Conservation (phyloP, 306 rosid genomes). For the Rosa rugosa region DNA sequence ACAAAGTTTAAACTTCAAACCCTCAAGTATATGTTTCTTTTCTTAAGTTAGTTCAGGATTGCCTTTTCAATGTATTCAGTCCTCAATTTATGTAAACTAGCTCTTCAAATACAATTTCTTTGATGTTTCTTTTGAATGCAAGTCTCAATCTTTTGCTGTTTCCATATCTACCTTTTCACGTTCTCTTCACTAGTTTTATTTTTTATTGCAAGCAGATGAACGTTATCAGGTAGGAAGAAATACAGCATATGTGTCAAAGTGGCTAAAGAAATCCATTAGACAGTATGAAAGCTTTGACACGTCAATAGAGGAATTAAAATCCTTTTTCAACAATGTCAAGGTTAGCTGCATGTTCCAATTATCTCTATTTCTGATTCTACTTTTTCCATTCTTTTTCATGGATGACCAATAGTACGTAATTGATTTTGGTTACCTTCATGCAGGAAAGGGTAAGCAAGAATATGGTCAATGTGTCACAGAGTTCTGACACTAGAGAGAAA, state of each 20-base stretch:
- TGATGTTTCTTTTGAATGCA: neutral
- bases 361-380: neutral
- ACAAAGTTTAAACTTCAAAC: neutral
- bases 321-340: constrained; percentile 66
- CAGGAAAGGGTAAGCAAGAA: constrained; percentile 61
- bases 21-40: neutral
- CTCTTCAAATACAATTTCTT: neutral
- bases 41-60: neutral
- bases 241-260: constrained; percentile 72
- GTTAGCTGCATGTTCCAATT: constrained; percentile 37
- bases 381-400: constrained; percentile 9
- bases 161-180: constrained; percentile 7
- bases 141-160: neutral
- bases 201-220: constrained; percentile 65
- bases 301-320: constrained; percentile 60
- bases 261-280: constrained; percentile 74
- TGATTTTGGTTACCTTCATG: constrained; percentile 33
- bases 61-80: neutral
- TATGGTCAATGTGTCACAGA: constrained; percentile 36
- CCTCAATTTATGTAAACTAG: neutral
- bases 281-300: constrained; percentile 54
- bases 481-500: constrained; percentile 28
- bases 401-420: constrained; percentile 4
- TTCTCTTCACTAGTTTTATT: constrained; percentile 10
- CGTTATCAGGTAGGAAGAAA: constrained; percentile 81